Base-by-base conservation (phyloP, 2,329 filamentous ascomycete genomes). In the Cladosporium colombiae region DNA sequence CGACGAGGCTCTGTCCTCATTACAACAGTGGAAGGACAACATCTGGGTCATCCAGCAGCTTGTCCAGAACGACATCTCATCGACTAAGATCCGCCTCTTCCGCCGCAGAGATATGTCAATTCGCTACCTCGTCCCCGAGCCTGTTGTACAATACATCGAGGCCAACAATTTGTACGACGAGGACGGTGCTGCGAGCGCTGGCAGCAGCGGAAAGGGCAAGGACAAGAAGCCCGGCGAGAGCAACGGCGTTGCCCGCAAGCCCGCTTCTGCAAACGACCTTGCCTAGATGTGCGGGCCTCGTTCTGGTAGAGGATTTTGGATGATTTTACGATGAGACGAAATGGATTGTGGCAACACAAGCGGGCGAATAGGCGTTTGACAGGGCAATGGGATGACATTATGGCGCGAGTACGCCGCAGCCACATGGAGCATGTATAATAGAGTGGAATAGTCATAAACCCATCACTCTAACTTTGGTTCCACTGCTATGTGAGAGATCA, bases 21-120 rank as follows among this genome's bases (percentile, higher is more conserved):
- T 97, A 56, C 89, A 92, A 75, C 86, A 88, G 67, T 97, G 90
- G 86, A 89, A 92, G 73, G 87, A 93, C 72, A 95, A 96, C 71
- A 90, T 97, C 68, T 89, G 92, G 74, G 90, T 96, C 63, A 94
- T 97, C 69, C 90, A 91, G 65, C 92, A 96, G 78, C 86, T 96
- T 61, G 93, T 96, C 58, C 88, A 91, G 70, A 94, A 94, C 77
- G 91, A 95, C 72, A 89, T 95, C 67, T 92, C 89, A 73, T 93
- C 89, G 68, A 89, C 87, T 66, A 89, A 96, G 81, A 93, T 97
- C 67, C 87, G 93, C 50, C 81, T 96, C 3, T 91, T 96, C 75
- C 78, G 93, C 37, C 87, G 90, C 74, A 85, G 90, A 73, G 88
- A 92, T 69, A 91, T 95, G 88, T 93, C 89, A 71, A 91, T 96